Conservation (phyloP, 495 filamentous ascomycete species). For the Penicillium herquei region DNA sequence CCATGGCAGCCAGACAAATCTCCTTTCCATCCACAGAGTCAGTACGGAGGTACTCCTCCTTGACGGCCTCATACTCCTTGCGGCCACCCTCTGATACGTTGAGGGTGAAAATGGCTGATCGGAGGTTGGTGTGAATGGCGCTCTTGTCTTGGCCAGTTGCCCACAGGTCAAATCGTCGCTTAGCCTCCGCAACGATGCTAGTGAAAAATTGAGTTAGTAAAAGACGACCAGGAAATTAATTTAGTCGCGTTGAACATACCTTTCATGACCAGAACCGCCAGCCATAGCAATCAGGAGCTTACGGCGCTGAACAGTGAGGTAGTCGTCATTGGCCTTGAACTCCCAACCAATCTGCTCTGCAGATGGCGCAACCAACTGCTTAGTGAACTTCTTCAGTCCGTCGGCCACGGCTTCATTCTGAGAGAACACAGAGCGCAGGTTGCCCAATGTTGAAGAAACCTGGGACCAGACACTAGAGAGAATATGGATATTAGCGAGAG, state of each 20-base stretch:
- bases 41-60: slow-evolving; percentile 77
- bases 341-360: slow-evolving; percentile 85
- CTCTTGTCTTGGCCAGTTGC: slow-evolving; percentile 59
- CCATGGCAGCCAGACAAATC: slow-evolving; percentile 72
- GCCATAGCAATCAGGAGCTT: slow-evolving; percentile 75
- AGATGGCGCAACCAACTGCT: slow-evolving; percentile 67
- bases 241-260: slow-evolving; percentile 34
- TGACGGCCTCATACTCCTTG: slow-evolving; percentile 68
- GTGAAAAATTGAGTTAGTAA: slow-evolving; percentile 20
- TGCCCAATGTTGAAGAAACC: slow-evolving; percentile 66
- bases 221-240: neutral
- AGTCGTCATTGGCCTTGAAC: slow-evolving; percentile 71
- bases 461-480: slow-evolving; percentile 72
- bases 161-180: slow-evolving; percentile 73
- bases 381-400: slow-evolving; percentile 70
- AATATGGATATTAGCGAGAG: slow-evolving; percentile 24
- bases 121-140: slow-evolving; percentile 77
- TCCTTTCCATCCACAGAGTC: slow-evolving; percentile 88
- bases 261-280: slow-evolving; percentile 68
- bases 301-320: slow-evolving; percentile 74
- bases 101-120: slow-evolving; percentile 74
- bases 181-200: slow-evolving; percentile 67
- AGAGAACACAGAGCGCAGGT: slow-evolving; percentile 64
- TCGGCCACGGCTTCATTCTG: slow-evolving; percentile 54
- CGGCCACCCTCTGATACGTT: slow-evolving; percentile 67